Conservation (phyloP, 495 filamentous ascomycete species). For the Amphirosellinia nigrospora region DNA sequence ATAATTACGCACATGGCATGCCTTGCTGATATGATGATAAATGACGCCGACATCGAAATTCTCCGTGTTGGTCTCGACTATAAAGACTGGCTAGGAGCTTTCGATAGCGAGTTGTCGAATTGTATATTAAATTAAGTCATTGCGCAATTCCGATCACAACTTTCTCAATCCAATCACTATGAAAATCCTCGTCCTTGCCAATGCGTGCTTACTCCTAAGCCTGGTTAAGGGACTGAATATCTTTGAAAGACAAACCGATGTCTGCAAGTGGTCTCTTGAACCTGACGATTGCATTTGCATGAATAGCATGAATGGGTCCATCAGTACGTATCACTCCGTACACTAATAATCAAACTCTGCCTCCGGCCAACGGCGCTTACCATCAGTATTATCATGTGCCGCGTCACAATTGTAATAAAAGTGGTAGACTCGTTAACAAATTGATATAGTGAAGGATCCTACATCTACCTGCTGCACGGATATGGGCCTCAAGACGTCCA, state of each 20-base stretch:
- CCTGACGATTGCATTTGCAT: slow-evolving; percentile 25
- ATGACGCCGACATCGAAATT: background rate
- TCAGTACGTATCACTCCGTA: background rate
- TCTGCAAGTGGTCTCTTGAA: slow-evolving; percentile 24
- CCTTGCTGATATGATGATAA: background rate
- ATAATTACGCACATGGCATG: slow-evolving; percentile 13
- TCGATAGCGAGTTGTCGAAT: background rate
- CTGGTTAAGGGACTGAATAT: slow-evolving; percentile 1
- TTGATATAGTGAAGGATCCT: slow-evolving; percentile 20
- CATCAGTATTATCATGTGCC: background rate
- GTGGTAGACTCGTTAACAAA: background rate
- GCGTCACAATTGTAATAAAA: background rate
- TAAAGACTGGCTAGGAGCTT: background rate
- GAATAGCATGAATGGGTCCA: slow-evolving; percentile 21
- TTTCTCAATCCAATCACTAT: background rate
- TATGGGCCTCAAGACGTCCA: slow-evolving; percentile 20
- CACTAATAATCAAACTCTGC: background rate
- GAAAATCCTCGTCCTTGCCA: background rate
- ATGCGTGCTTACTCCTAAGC: background rate
- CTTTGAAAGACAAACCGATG: slow-evolving; percentile 23
- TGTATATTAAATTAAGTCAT: background rate
- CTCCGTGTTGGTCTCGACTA: background rate
- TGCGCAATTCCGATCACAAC: background rate
- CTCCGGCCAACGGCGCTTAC: background rate
- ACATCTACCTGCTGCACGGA: slow-evolving; percentile 15